Evolutionary conservation across 495 filamentous ascomycete species (phyloP), one percentile per base, ranked within the genome.

Genomic region (Tuber melanosporum): DNA sequence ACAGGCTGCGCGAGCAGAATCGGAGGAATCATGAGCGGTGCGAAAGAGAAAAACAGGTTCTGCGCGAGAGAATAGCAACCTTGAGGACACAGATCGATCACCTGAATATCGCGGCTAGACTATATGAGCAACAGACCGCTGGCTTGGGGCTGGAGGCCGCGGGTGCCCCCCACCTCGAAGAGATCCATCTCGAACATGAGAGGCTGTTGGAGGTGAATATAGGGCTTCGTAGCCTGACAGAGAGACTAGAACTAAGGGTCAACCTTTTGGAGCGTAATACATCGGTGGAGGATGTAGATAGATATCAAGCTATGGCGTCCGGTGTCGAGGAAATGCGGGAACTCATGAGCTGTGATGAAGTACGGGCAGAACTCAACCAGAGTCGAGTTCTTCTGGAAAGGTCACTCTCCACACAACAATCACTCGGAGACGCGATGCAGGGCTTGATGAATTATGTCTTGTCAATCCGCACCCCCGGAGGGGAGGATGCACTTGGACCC

Each of bases 51-150:
- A 66, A 66, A 17, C 57, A 12, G 12, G 26, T 32, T 17, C 26
- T 66, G n/a, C 57, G 57, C n/a, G 8, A 66, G n/a, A 66, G 57
- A 17, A 66, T 66, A 66, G 57, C 57, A 66, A 66, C n/a, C 26
- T 0, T 66, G 26, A 32, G 26, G 57, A n/a, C n/a, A 66, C n/a
- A 66, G 26, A 32, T 66, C 57, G 57, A 66, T 66, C 57, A n/a
- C 57, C 26, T 66, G 57, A 32, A n/a, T 66, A 66, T 66, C 57
- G 4, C 26, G n/a, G 57, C 57, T 3, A 66, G 57, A 6, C 32
- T 66, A 5, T 66, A 32, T 12, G 57, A 66, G 57, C 57, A 66
- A 17, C 57, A 66, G 6, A 66, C 57, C n/a, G 26, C 57, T 66
- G 26, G 57, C n/a, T 32, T 66, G 57, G n/a, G 57, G 5, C n/a